Conservation (phyloP, 495 filamentous ascomycete species). For the Xylaria curta region DNA sequence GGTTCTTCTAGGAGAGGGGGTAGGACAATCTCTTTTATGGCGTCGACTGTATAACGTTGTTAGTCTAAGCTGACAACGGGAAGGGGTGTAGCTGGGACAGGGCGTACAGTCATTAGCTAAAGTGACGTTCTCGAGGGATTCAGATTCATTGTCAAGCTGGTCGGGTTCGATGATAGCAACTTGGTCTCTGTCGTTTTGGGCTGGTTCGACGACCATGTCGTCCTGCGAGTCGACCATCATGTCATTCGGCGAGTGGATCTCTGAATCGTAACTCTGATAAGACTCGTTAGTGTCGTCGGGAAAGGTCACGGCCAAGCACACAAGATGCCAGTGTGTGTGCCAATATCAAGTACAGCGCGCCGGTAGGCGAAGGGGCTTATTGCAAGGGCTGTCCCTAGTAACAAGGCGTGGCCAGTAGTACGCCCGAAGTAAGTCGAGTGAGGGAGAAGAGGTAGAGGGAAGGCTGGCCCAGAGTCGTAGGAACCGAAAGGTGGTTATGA, state of each 20-base stretch:
- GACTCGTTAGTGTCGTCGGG: constrained; percentile 37
- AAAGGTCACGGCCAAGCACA: not conserved
- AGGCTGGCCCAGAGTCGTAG: constrained; percentile 1
- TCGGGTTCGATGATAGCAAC: constrained; percentile 85
- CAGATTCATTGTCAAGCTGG: constrained; percentile 53
- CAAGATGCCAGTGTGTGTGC: not conserved
- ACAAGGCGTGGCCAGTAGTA: not conserved
- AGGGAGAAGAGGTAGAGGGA: constrained; percentile 8
- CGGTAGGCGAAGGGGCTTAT: not conserved
- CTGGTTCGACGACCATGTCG: constrained; percentile 64
- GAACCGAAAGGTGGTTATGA: not conserved
- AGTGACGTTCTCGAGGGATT: constrained; percentile 53
- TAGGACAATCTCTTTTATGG: constrained; percentile 81
- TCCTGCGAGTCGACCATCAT: constrained; percentile 78
- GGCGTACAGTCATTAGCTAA: constrained; percentile 76
- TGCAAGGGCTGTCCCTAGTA: not conserved
- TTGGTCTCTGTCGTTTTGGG: constrained; percentile 77
- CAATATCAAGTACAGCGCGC: constrained; percentile 1
- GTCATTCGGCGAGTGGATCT: constrained; percentile 58
- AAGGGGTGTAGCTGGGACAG: constrained; percentile 23
- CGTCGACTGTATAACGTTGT: constrained; percentile 63
- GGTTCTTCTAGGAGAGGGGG: constrained; percentile 64
- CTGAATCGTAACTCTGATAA: constrained; percentile 48
- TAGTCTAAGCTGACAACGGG: constrained; percentile 10
- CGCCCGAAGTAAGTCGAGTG: not conserved